These are phyloP conservation scores for Hsuehochloa calcarea DNA, from an alignment of 176 grass and related monocot genomes.

Conservation along the genomic window DNA sequence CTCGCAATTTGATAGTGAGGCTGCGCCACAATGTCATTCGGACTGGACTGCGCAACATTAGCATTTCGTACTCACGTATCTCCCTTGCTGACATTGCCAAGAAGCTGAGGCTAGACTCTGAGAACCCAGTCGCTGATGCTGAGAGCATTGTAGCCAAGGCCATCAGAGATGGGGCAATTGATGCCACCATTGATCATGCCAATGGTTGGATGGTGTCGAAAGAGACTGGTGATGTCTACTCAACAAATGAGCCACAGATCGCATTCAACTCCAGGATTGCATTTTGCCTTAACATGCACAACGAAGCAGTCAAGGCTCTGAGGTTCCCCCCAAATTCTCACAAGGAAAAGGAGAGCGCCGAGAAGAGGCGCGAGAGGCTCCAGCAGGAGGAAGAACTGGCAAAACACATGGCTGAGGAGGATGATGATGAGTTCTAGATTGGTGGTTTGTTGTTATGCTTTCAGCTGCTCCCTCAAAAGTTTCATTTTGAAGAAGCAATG, in stretches of 20 bases:
- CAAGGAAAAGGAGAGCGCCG: slow-evolving; percentile 81
- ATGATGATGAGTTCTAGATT: slow-evolving; percentile 77
- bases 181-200: slow-evolving; percentile 79
- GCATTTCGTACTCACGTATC: slow-evolving; percentile 76
- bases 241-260: slow-evolving; percentile 84
- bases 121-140: slow-evolving; percentile 65
- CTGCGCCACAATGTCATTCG: slow-evolving; percentile 82
- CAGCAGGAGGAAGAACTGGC: slow-evolving; percentile 92
- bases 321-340: slow-evolving; percentile 77
- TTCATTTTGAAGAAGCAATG: slow-evolving; percentile 4
- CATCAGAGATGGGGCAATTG: slow-evolving; percentile 78
- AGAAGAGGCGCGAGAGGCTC: slow-evolving; percentile 78
- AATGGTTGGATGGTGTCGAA: slow-evolving; percentile 82
- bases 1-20: slow-evolving; percentile 70
- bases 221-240: slow-evolving; percentile 79
- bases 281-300: slow-evolving; percentile 95
- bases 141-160: slow-evolving; percentile 85
- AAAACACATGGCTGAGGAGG: slow-evolving; percentile 82
- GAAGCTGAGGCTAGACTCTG: slow-evolving; percentile 69
- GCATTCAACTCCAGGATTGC: slow-evolving; percentile 74
- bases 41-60: slow-evolving; percentile 87
- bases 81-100: slow-evolving; percentile 79
- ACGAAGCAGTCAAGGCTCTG: slow-evolving; percentile 71
- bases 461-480: slow-evolving; percentile 15
- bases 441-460: background rate